Evolutionary conservation across 495 filamentous ascomycete genomes (phyloP), one percentile per base, ranked within the genome.

Genomic region (Penicillium crystallinum): DNA sequence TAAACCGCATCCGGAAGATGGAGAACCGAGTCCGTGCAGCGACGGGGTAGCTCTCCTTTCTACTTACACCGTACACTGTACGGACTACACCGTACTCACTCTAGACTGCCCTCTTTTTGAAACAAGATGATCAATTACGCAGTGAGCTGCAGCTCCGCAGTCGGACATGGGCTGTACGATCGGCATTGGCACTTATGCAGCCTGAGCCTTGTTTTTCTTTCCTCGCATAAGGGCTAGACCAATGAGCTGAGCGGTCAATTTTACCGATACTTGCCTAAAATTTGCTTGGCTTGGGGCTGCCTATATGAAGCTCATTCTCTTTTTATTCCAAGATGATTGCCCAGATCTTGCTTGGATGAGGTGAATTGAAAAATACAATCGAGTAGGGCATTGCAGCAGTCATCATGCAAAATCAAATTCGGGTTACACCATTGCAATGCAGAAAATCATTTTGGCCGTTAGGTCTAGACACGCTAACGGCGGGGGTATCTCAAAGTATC

Each of bases 401-500:
- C 8, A 22, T 17, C 22, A 15, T 36, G 3, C 8, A 47, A 9
- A 23, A 34, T 8, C 12, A 25, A 7, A 47, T 21, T 29, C n/a
- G 15, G 29, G 21, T 27, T 21, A 38, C 46, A 33, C 46, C 17
- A 38, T 48, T 48, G 19, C 29, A 49, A 41, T 22, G 35, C 47
- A 45, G 33, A 40, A 48, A 30, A n/a, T 33, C 19, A 43, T 49
- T 34, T 39, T 31, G 38, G 52, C 27, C 38, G 42, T 47, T 43
- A 49, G 19, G 36, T 34, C 14, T n/a, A 22, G 17, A 41, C 14
- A 50, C 27, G 12, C 37, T 50, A 50, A 53, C 43, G 23, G 25
- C 27, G 35, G 51, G 40, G 51, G 51, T 54, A 54, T 54, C 51
- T 38, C 36, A 54, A 40, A 33, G 36, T 54, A 47, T 15, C 47